Evolutionary conservation across 73 alveolate species (phyloP), one percentile per base, ranked within the genome.

Genomic region (Stentor coeruleus): DNA sequence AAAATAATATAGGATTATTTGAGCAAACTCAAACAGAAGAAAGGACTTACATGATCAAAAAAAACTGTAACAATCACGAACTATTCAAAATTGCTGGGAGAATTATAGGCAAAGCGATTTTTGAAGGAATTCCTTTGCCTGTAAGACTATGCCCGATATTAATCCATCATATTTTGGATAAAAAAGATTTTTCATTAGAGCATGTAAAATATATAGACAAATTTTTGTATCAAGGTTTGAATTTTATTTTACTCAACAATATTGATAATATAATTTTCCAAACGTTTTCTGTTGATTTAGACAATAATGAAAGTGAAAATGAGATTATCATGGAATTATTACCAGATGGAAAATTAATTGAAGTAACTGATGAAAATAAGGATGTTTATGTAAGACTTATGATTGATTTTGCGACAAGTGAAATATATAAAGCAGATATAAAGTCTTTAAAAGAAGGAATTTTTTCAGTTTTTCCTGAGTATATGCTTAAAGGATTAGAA

Each of bases 41-140:
- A n/a, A n/a, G 15, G 26, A n/a, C 72, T 55, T 55, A 55, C n/a
- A 55, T 15, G 20, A 55, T 55, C n/a, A n/a, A n/a, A 15, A 55
- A 15, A 55, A 55, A 55, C 15, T 55, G 26, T 15, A 55, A 55
- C 15, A n/a, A 55, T 55, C 15, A 55, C 26, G 72, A 55, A n/a
- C n/a, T n/a, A 77, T 85, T 81, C 81, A 82, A 77, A 76, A 86
- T 92, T 84, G 92, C 93, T 3, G 98, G 98, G 0, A 85, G 72
- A 72, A 88, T 92, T 3, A 74, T 92, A n/a, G 98, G 96, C n/a
- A 92, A 92, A 84, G 90, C 95, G 30, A 74, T 91, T 38, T 92
- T 92, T 85, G 98, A 92, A 35, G 89, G 95, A 81, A 89, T 91
- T 30, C 95, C 98, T 33, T 74, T 92, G 33, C n/a, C n/a, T n/a